These are phyloP conservation scores for Cercospora beticola DNA, from an alignment of 2,329 filamentous ascomycete species.

Conservation along the genomic window DNA sequence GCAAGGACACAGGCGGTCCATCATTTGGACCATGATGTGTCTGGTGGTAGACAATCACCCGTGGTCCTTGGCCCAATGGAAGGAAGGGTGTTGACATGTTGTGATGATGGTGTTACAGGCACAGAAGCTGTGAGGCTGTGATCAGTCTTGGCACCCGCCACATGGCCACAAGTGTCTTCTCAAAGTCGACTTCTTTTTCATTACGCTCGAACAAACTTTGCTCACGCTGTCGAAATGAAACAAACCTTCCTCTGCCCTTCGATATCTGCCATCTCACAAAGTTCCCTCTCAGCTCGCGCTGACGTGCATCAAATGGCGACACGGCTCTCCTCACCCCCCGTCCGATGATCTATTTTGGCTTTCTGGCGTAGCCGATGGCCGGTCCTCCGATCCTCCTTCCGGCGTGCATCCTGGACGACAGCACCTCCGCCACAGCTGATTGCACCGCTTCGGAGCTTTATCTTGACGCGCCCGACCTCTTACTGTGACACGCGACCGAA, in stretches of 20 bases:
- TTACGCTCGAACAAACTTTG: neutral
- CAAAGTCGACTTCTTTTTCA: neutral
- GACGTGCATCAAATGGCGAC: neutral
- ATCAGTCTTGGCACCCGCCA: neutral
- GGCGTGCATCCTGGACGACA: neutral
- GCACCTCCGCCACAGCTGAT: neutral
- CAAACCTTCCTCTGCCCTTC: neutral
- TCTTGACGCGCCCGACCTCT: neutral
- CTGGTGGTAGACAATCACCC: conserved; percentile 62
- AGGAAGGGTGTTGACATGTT: conserved; percentile 33
- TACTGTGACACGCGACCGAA: neutral
- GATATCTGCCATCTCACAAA: neutral
- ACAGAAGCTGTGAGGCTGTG: neutral
- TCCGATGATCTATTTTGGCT: conserved; percentile 2
- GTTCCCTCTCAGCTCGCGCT: neutral
- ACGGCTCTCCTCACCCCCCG: conserved; percentile 1
- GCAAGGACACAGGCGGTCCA: conserved; percentile 58
- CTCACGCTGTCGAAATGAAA: neutral
- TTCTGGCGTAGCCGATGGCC: neutral
- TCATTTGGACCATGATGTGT: conserved; percentile 57
- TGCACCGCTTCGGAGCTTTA: neutral
- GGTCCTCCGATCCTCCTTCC: neutral
- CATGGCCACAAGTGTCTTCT: neutral
- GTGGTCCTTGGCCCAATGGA: conserved; percentile 39
- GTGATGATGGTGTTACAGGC: neutral